phyloP scores from a whole-genome alignment of 2,329 filamentous ascomycete genomes.

The Xylaria polymorpha region DNA sequence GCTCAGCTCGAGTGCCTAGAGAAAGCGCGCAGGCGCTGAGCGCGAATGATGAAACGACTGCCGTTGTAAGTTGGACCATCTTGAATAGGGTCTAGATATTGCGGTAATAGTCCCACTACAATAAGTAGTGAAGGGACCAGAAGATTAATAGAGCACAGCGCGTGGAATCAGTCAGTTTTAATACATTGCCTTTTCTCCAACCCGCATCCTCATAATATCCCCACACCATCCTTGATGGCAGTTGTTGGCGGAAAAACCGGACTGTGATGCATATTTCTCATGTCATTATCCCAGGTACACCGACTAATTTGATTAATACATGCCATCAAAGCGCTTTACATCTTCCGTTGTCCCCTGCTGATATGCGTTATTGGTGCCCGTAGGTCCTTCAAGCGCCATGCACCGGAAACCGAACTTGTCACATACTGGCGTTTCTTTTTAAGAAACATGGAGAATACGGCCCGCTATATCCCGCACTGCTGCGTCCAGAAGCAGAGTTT shows the following conservation, averaged over 20 bases:
- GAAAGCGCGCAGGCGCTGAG: slow-evolving; percentile 28
- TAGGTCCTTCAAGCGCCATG: neutral
- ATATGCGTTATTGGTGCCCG: neutral
- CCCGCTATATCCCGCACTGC: slow-evolving; percentile 26
- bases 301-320: slow-evolving; percentile 3
- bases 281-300: slow-evolving; percentile 10
- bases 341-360: slow-evolving; percentile 2
- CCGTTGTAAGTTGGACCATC: slow-evolving; percentile 24
- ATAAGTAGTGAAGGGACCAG: neutral
- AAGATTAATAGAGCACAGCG: neutral
- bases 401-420: slow-evolving; percentile 15
- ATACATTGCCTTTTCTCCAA: neutral
- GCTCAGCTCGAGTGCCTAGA: neutral
- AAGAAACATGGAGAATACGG: slow-evolving; percentile 23
- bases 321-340: neutral
- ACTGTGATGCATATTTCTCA: neutral
- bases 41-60: slow-evolving; percentile 27
- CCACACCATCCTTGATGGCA: neutral
- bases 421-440: slow-evolving; percentile 6
- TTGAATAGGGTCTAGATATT: neutral
- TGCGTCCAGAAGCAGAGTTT: slow-evolving; percentile 23
- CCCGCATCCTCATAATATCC: neutral
- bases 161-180: slow-evolving; percentile 23
- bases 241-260: slow-evolving; percentile 24
- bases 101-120: neutral